Base-by-base conservation (phyloP, 106 monocot species). In the Chionographis japonica region DNA sequence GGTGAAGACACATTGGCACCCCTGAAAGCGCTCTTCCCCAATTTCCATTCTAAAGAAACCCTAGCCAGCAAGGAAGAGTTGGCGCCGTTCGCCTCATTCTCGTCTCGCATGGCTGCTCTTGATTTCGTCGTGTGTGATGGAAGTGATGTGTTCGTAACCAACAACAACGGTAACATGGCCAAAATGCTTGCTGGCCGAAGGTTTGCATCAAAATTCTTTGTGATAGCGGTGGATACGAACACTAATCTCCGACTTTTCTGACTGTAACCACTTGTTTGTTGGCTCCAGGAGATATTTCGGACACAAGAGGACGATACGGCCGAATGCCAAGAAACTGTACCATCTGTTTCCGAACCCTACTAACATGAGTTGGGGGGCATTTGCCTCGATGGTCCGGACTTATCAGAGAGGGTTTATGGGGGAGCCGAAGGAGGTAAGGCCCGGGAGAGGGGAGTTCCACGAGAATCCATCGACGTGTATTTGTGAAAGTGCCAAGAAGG, bases 401-500 rank as follows among this genome's bases (percentile, higher is more conserved):
- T 71, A 73, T 58, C 98, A 98, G 54, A 93, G 74, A 62, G 92
- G 92, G 8, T 98, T 90, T 67, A 90, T 98, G 87, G 98, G 98
- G 13, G 98, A 98, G 18, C 98, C 98, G 8, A 84, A 88, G 37
- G 98, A 98, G 70, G 73, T 93, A 8, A 89, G 85, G 58, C 83
- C 90, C 0, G 98, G 98, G n/a, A 83, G 87, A 70, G 98, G 98
- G 17, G 93, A 90, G 64, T 98, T 93, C 55, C 98, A 98, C 72
- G 93, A 98, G 50, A 83, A 90, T 49, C 98, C 98, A 4, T 69
- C 79, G 2, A 54, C 81, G 0, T 98, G 98, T 65, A 90, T 90
- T 59, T 90, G 90, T 65, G 80, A 80, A 66, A 75, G 35, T 17
- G 13, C 68, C 15, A 67, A 74, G 50, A 41, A 67, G 11, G 54